Base-by-base conservation (phyloP, 1,139 yeast species). In the Yamadazyma sp. region DNA sequence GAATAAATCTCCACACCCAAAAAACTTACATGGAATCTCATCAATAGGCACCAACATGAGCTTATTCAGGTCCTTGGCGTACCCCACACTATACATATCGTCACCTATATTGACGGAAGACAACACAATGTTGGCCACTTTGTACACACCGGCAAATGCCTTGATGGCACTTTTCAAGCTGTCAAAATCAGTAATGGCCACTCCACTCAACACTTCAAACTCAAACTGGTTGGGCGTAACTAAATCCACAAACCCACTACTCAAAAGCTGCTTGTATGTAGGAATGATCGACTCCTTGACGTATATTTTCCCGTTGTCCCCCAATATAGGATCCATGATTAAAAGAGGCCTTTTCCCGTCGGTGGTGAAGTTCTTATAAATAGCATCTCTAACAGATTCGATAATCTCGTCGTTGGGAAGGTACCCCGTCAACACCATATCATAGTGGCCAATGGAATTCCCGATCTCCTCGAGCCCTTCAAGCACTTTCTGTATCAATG, bases 211-310 rank as follows among this genome's bases (percentile, higher is more conserved):
- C 13, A 84, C 64, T 61, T 89, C 96, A 43, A 87, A 73, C 57
- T 92, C 98, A 59, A 86, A 86, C 57, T 88, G 96, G 58, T 92
- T 92, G 1, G 98, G 98, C 0, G 97, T 87, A 8, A 85, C 78
- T 15, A 89, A 56, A 43, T 79, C 82, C 10, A 89, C 88, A 2
- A 61, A 42, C 7, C 77, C 73, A 2, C 68, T 56, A 13, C 59
- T 52, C 31, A 90, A 59, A 2, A 86, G 65, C n/a, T 64, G 51
- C 52, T 73, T 72, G 56, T 90, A 90, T 1, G 78, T 75, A 0
- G 80, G 78, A 0, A 90, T 71, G 37, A 88, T 86, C 15, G 78
- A 76, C 45, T 80, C 74, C 32, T 80, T 76, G 9, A 92, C 97
- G 53, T 92, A 92, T 20, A 90, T 58, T 42, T 73, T 74, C 2